phyloP scores from a whole-genome alignment of 495 filamentous ascomycete species.

The Jackrogersella minutella region DNA sequence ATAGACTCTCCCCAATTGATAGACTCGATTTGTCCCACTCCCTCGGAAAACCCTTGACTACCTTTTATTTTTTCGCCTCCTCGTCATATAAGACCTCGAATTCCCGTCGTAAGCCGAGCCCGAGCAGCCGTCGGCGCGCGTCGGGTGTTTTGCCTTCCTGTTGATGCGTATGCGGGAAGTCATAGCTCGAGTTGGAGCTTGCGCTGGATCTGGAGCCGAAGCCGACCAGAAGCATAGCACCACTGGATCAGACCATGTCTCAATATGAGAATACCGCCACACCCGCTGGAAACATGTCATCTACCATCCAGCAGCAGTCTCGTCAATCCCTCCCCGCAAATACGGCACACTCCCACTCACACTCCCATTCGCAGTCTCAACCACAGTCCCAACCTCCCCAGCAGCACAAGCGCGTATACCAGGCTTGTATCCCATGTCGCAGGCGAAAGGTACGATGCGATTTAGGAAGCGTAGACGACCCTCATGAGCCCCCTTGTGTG shows the following conservation, averaged over 20 bases:
- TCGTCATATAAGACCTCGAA: conserved; percentile 41
- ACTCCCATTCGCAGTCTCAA: conserved; percentile 25
- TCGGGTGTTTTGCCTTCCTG: conserved; percentile 21
- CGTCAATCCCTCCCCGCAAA: conserved; percentile 38
- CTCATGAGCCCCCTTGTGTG: conserved; percentile 91
- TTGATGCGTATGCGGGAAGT: conserved; percentile 29
- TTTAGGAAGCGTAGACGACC: conserved; percentile 91
- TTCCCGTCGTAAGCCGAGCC: conserved; percentile 48
- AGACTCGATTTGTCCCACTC: conserved; percentile 34
- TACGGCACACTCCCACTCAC: conserved; percentile 27
- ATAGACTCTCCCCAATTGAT: conserved; percentile 34
- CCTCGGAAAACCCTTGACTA: conserved; percentile 20
- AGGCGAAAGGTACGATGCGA: conserved; percentile 94
- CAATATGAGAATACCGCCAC: conserved; percentile 33
- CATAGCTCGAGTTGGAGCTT: conserved; percentile 30
- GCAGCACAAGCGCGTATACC: conserved; percentile 79
- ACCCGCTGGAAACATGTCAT: conserved; percentile 32
- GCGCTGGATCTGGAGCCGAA: conserved; percentile 17
- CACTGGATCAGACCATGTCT: conserved; percentile 38
- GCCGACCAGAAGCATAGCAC: conserved; percentile 26
- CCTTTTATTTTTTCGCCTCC: conserved; percentile 18
- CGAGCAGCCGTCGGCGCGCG: conserved; percentile 39
- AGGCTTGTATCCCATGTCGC: conserved; percentile 90
- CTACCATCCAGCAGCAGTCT: conserved; percentile 34
- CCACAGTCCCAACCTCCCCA: conserved; percentile 46